Percentiles rank a stretch among this genome's conserved stretches.
Evolutionary conservation across 352 stramenopile species (phyloP).

Genomic region (Globisporangium polare): DNA sequence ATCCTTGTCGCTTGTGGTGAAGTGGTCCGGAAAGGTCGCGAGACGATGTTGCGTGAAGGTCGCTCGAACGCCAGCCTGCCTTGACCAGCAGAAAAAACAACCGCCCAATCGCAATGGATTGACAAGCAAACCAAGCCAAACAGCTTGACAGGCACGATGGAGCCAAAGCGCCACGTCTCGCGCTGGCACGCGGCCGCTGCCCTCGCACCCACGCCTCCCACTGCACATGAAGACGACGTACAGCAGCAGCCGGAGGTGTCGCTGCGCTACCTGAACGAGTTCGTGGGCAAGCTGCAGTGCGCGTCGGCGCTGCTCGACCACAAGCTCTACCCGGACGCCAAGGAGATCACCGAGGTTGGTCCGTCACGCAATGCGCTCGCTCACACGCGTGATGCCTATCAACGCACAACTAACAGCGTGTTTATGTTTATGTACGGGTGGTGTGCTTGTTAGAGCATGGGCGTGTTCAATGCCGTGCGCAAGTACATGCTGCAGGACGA

Average conservation of each 20-base stretch:
- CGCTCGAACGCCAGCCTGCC: neutral
- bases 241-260: constrained; percentile 29
- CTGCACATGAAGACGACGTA: neutral
- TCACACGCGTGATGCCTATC: neutral
- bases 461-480: constrained; percentile 76
- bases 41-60: constrained; percentile 13
- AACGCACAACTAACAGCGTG: neutral
- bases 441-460: constrained; percentile 56
- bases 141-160: constrained; percentile 2
- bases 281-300: constrained; percentile 78
- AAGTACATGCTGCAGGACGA: constrained; percentile 47
- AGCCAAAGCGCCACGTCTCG: constrained; percentile 30
- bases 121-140: neutral
- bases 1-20: neutral
- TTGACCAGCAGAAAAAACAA: constrained; percentile 9
- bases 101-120: neutral
- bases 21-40: neutral
- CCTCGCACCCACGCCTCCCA: neutral
- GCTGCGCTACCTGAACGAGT: constrained; percentile 82
- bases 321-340: constrained; percentile 74
- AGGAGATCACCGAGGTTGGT: constrained; percentile 77
- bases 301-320: constrained; percentile 61
- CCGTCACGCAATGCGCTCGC: neutral
- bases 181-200: constrained; percentile 18
- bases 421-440: constrained; percentile 1